Evolutionary conservation across 495 filamentous ascomycete species (phyloP).

Genomic region (Penicillium odoratum): DNA sequence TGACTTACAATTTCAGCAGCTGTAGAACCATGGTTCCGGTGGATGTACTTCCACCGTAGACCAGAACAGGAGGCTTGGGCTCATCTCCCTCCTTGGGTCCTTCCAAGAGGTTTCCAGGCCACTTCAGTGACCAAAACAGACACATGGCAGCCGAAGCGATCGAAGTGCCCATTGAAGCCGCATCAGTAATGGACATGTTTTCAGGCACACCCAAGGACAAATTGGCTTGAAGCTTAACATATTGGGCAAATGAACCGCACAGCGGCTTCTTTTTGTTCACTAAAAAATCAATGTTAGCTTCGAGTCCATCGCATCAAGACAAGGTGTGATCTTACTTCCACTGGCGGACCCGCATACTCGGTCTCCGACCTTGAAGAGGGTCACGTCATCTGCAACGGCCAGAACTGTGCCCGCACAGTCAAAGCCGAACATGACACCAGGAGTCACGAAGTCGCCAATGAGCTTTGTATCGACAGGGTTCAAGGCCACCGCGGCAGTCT

Average conservation of each 20-base stretch:
- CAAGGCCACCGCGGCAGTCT: conserved; percentile 11
- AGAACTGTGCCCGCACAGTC: conserved; percentile 44
- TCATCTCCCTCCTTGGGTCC: background rate
- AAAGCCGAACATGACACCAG: conserved; percentile 35
- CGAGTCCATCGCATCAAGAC: background rate
- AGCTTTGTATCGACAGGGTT: conserved; percentile 47
- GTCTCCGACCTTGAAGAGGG: conserved; percentile 15
- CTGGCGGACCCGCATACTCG: background rate
- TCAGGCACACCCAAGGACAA: conserved; percentile 26
- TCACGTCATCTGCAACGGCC: conserved; percentile 27
- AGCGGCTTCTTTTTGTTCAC: conserved; percentile 10
- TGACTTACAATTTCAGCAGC: conserved; percentile 22
- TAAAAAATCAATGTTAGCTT: background rate
- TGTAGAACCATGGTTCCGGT: conserved; percentile 29
- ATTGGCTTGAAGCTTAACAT: conserved; percentile 19
- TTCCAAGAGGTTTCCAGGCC: background rate
- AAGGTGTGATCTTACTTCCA: background rate
- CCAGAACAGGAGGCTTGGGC: conserved; percentile 18
- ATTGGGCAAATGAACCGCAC: conserved; percentile 33
- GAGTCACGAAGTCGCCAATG: conserved; percentile 23
- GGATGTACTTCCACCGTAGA: conserved; percentile 30
- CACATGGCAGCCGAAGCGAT: conserved; percentile 24
- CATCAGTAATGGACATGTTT: conserved; percentile 26
- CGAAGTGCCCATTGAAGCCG: conserved; percentile 23
- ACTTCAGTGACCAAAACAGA: conserved; percentile 21